Evolutionary conservation across 164 flowering plant species (phyloP).

Genomic region (Chimonanthus salicifolius): DNA sequence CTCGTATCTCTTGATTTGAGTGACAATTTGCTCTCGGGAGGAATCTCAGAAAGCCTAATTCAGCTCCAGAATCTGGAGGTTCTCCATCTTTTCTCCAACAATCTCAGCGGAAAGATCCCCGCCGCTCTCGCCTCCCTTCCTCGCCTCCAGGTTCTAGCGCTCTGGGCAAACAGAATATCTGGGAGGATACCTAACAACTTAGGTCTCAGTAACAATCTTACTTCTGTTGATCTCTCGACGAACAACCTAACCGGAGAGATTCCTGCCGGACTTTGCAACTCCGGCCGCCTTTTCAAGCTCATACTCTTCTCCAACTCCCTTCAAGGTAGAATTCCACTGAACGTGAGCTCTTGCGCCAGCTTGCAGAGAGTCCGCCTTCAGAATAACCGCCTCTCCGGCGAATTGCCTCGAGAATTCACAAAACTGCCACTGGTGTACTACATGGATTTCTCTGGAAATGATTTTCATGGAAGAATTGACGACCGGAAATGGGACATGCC

Average conservation of each 20-base stretch:
- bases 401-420: conserved; percentile 39
- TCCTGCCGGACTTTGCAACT: conserved; percentile 49
- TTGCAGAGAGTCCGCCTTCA: conserved; percentile 63
- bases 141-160: conserved; percentile 60
- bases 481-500: conserved; percentile 57
- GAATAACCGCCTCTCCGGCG: conserved; percentile 56
- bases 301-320: conserved; percentile 78
- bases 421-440: conserved; percentile 58
- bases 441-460: conserved; percentile 65
- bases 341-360: conserved; percentile 50
- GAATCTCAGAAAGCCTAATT: conserved; percentile 46
- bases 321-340: conserved; percentile 42
- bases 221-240: conserved; percentile 69
- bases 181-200: conserved; percentile 66
- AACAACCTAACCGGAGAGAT: conserved; percentile 62
- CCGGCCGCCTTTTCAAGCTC: conserved; percentile 56
- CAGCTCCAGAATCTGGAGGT: conserved; percentile 52
- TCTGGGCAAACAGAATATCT: conserved; percentile 64
- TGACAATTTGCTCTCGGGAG: conserved; percentile 66
- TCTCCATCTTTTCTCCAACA: conserved; percentile 69
- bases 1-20: conserved; percentile 74
- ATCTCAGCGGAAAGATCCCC: conserved; percentile 68
- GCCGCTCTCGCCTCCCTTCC: conserved; percentile 39
- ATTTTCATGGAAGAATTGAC: conserved; percentile 46
- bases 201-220: conserved; percentile 56